A percentile compares a stretch with the other conserved stretches of the same genome.
Evolutionary conservation across 495 filamentous ascomycete species (phyloP).

Genomic region (Penicillium arizonense): DNA sequence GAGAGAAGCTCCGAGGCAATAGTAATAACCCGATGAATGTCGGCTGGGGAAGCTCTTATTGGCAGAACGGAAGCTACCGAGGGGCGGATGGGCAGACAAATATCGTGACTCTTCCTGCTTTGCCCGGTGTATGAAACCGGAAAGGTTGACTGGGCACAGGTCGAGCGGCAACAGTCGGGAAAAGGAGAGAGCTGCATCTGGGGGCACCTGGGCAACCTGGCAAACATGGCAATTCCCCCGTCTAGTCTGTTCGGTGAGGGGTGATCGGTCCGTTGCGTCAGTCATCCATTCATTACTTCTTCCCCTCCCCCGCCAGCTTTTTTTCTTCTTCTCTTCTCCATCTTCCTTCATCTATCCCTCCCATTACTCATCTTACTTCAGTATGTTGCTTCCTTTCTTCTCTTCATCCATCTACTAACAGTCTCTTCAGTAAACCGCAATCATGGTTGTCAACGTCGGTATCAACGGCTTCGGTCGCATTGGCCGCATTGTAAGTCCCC

Average conservation of each 20-base stretch:
- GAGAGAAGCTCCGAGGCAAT: conserved; percentile 26
- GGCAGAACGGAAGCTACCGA: conserved; percentile 36
- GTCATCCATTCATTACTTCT: conserved; percentile 31
- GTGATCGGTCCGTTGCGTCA: conserved; percentile 49
- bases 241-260: conserved; percentile 33
- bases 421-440: conserved; percentile 21
- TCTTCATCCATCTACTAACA: conserved; percentile 8
- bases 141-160: conserved; percentile 37
- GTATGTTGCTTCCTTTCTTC: conserved; percentile 18
- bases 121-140: conserved; percentile 54
- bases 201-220: no score
- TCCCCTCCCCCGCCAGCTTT: conserved; percentile 25
- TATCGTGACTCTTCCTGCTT: conserved; percentile 50
- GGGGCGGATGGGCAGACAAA: conserved; percentile 25
- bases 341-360: conserved; percentile 31
- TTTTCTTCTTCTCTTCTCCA: conserved; percentile 22
- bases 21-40: conserved; percentile 20
- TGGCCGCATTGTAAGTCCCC: conserved; percentile 78
- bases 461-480: conserved; percentile 99
- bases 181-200: not conserved
- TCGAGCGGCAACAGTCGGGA: conserved; percentile 38
- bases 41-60: conserved; percentile 26
- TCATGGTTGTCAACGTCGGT: conserved; percentile 69
- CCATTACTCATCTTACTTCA: conserved; percentile 23
- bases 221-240: conserved; percentile 24